Evolutionary conservation across 441 rosid genomes (phyloP).

Genomic region (Pelargonium myrrhifolium): DNA sequence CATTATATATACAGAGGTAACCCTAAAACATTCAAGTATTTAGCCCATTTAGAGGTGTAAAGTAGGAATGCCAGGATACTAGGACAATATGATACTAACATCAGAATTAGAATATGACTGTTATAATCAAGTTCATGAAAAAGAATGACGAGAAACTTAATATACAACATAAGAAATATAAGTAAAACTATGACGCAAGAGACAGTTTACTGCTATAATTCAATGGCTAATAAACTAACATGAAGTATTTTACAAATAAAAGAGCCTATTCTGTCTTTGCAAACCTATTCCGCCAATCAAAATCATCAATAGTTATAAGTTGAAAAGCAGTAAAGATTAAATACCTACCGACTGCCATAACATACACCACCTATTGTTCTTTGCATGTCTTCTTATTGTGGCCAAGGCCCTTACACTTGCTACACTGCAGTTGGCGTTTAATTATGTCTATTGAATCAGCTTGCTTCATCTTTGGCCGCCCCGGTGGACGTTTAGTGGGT

Average conservation of each 20-base stretch:
- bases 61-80: too few relatives aligned
- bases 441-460: constrained; percentile 43
- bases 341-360: constrained; percentile 14
- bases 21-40: too few relatives aligned
- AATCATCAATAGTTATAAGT: not conserved
- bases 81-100: too few relatives aligned
- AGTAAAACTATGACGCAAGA: not conserved
- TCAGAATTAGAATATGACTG: too few relatives aligned
- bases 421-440: constrained; percentile 66
- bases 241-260: not conserved
- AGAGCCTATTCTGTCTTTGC: too few relatives aligned
- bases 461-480: constrained; percentile 54
- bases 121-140: too few relatives aligned
- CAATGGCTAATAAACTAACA: not conserved
- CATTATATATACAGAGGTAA: not conserved
- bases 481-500: constrained; percentile 54
- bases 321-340: constrained; percentile 11
- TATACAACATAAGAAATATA: not conserved
- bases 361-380: constrained; percentile 22
- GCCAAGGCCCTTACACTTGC: constrained; percentile 75
- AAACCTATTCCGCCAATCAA: constrained; percentile 5
- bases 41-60: too few relatives aligned
- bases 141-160: too few relatives aligned
- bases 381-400: constrained; percentile 72
- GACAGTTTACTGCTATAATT: not conserved